A percentile compares a stretch with the other conserved stretches of the same genome.
phyloP scores from a whole-genome alignment of 1,139 yeast genomes.

The Candida frijolesensis region DNA sequence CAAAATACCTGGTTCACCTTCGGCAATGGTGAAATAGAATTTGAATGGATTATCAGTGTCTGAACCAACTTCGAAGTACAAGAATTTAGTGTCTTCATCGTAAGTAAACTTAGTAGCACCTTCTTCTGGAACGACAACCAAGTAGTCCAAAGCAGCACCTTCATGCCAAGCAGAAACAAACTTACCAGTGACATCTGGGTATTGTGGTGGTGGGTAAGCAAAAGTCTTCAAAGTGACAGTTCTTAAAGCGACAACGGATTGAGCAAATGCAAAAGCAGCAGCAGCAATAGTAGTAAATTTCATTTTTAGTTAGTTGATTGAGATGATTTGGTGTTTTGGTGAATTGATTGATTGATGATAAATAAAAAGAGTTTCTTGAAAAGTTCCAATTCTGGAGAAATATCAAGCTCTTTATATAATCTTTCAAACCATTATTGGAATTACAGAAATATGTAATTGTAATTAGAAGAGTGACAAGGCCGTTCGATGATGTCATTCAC shows the following conservation, averaged over 20 bases:
- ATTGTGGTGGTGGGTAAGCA: slow-evolving; percentile 8
- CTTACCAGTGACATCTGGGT: slow-evolving; percentile 7
- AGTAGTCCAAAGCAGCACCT: slow-evolving; percentile 10
- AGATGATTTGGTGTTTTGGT: not conserved
- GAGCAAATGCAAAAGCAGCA: slow-evolving; percentile 3
- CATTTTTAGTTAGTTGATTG: not conserved
- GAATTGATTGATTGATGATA: not conserved
- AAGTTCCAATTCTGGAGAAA: not conserved
- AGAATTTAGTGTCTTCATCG: slow-evolving; percentile 3
- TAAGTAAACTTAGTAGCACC: slow-evolving; percentile 4
- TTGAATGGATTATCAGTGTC: not conserved
- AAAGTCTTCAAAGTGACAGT: slow-evolving; percentile 4
- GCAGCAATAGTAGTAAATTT: slow-evolving; percentile 6
- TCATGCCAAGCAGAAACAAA: slow-evolving; percentile 9
- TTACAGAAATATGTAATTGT: not conserved
- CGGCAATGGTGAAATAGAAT: slow-evolving; percentile 4
- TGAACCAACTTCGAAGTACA: slow-evolving; percentile 5
- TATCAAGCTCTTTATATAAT: not conserved
- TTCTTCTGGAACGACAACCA: slow-evolving; percentile 6
- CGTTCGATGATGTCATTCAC: too few relatives aligned
- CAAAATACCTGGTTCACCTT: slow-evolving; percentile 6
- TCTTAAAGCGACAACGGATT: slow-evolving; percentile 1
- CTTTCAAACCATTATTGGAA: not conserved
- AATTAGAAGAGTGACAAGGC: not conserved
- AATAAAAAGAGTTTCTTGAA: not conserved